phyloP scores from a whole-genome alignment of 345 rosid species.

The Kandelia obovata region DNA sequence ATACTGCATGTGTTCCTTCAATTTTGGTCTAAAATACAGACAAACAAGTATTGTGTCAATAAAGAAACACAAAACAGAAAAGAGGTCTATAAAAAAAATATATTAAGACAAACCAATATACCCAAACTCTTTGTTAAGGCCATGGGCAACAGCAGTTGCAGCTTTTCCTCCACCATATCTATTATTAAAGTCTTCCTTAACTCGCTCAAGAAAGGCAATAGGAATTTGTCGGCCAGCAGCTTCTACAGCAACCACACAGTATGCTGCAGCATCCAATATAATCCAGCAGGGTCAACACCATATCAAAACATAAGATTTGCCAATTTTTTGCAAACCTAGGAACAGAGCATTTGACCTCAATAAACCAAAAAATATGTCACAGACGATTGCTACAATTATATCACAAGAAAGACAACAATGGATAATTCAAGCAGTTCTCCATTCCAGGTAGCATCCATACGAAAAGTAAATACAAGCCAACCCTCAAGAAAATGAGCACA shows the following conservation, averaged over 20 bases:
- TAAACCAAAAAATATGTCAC: no score
- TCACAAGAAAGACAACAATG: no score
- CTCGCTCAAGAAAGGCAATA: constrained; percentile 80
- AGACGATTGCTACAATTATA: no score
- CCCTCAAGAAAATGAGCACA: no score
- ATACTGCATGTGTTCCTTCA: constrained; percentile 93
- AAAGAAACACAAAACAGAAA: neutral
- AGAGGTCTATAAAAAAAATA: neutral
- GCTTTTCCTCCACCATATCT: constrained; percentile 94
- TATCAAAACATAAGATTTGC: neutral
- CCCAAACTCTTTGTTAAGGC: constrained; percentile 86
- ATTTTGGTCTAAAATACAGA: constrained; percentile 51
- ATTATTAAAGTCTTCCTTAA: constrained; percentile 83
- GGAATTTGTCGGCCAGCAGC: constrained; percentile 83
- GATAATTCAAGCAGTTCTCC: no score
- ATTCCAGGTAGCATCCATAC: no score
- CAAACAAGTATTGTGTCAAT: neutral
- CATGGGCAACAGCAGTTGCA: constrained; percentile 63
- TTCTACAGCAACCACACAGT: constrained; percentile 89
- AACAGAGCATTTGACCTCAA: no score
- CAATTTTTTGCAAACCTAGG: neutral
- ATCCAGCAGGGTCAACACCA: neutral
- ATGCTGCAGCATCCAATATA: constrained; percentile 47
- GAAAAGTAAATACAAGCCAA: no score
- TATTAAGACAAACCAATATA: constrained; percentile 5